These are phyloP conservation scores for Suillus plorans DNA, from an alignment of 768 basidiomycete genomes.

Conservation along the genomic window DNA sequence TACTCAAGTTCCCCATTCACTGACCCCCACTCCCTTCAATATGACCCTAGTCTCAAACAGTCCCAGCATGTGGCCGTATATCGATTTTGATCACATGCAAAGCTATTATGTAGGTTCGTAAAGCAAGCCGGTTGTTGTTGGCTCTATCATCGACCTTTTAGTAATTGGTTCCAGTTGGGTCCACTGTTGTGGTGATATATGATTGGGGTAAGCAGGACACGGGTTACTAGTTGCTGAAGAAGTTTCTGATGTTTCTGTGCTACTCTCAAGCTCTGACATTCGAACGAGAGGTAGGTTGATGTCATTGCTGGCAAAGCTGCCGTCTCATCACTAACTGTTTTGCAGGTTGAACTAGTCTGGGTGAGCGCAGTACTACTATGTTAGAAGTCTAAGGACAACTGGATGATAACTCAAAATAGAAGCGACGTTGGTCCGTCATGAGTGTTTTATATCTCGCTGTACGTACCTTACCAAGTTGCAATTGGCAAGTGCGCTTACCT, in stretches of 20 bases:
- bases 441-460: not conserved
- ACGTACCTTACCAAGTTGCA: not conserved
- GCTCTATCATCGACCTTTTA: not conserved
- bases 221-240: not conserved
- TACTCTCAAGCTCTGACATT: not conserved
- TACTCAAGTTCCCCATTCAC: not conserved
- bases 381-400: not conserved
- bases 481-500: not conserved
- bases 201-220: not conserved
- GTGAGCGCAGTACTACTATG: not conserved
- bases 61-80: not conserved
- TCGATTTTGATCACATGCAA: not conserved
- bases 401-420: not conserved
- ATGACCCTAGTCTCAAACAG: not conserved
- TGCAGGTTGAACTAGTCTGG: not conserved
- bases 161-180: not conserved
- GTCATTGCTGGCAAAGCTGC: not conserved
- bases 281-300: not conserved
- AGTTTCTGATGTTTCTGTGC: not conserved
- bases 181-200: not conserved
- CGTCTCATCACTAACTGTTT: not conserved
- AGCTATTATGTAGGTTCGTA: not conserved
- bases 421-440: not conserved
- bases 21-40: not conserved
- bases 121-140: not conserved